Evolutionary conservation across 2,329 filamentous ascomycete genomes (phyloP), one percentile per base, ranked within the genome.

Genomic region (Cryphonectria japonica): DNA sequence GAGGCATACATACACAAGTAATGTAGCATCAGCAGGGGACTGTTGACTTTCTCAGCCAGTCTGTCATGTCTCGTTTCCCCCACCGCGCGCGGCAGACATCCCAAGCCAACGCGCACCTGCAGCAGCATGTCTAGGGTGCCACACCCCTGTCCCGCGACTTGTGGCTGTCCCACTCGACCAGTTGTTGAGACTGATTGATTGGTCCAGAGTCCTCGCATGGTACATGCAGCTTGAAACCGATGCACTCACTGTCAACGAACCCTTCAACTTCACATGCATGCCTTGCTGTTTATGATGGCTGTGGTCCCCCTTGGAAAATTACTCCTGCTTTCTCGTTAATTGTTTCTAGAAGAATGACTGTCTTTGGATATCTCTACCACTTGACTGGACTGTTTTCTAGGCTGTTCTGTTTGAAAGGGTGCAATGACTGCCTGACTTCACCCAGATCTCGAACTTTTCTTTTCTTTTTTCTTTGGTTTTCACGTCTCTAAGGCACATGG

Each of bases 221-320:
- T 34, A 32, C 26, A 65, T 50, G 43, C 43, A 39, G 11, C 34
- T 39, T 16, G 29, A 61, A 63, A 43, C 61, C 19, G 61, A 63
- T 29, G 39, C n/a, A 43, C 39, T 34, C n/a, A 43, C 39, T 34
- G 26, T 59, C 54, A 6, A 22, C 22, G 37, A 37, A 32, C 66
- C 50, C 46, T n/a, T 63, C 60, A 63, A 41, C 22, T 43, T 67
- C 68, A 69, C 68, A 67, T 69, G 68, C 39, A 67, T 69, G 68
- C 39, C 54, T 6, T 34, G 16, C 26, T 26, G 16, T 34, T 32
- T 32, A 59, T 19, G 54, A 19, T 19, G 54, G 29, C 6, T 2
- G 29, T 29, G 7, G 26, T 59, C 16, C 14, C 26, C 6, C 29
- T 32, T 8, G 54, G 8, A 9, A 34, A 59, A 59, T 14, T 5